Conservation (phyloP, 2,329 filamentous ascomycete genomes). For the Neonectria hederae region DNA sequence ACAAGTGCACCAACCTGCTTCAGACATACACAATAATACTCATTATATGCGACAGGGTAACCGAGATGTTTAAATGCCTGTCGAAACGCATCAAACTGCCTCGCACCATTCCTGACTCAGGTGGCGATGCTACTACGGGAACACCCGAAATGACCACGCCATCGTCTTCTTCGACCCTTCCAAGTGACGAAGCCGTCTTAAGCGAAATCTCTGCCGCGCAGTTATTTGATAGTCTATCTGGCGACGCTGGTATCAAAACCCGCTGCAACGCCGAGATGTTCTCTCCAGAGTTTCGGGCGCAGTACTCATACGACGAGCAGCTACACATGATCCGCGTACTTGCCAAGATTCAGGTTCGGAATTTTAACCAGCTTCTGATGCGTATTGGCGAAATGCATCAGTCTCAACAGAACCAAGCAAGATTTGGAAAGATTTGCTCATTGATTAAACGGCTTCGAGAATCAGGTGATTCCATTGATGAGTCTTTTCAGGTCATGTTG, state of each 20-base stretch:
- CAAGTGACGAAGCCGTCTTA: not conserved
- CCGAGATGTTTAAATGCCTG: conserved; percentile 44
- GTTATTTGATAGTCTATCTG: conserved; percentile 29
- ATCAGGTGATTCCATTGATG: conserved; percentile 15
- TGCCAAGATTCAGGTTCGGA: conserved; percentile 39
- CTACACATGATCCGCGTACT: conserved; percentile 43
- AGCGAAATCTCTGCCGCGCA: conserved; percentile 8
- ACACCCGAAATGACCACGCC: not conserved
- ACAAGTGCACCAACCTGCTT: conserved; percentile 23
- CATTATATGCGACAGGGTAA: conserved; percentile 43
- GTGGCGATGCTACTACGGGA: not conserved
- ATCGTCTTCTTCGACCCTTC: not conserved
- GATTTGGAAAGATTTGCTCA: conserved; percentile 11
- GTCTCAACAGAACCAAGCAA: conserved; percentile 17
- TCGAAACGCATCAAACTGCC: conserved; percentile 23
- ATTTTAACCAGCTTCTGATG: conserved; percentile 38
- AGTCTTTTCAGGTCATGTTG: conserved; percentile 18
- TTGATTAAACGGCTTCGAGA: conserved; percentile 11
- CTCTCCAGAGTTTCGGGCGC: conserved; percentile 35
- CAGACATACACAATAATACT: conserved; percentile 38
- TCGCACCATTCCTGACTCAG: not conserved
- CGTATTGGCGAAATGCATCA: conserved; percentile 22
- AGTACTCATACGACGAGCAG: conserved; percentile 44
- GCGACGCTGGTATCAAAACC: conserved; percentile 7
- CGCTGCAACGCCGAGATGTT: conserved; percentile 42